A percentile compares a stretch with the other conserved stretches of the same genome.
phyloP scores from a whole-genome alignment of 768 basidiomycete genomes.

The Trametes cingulata region DNA sequence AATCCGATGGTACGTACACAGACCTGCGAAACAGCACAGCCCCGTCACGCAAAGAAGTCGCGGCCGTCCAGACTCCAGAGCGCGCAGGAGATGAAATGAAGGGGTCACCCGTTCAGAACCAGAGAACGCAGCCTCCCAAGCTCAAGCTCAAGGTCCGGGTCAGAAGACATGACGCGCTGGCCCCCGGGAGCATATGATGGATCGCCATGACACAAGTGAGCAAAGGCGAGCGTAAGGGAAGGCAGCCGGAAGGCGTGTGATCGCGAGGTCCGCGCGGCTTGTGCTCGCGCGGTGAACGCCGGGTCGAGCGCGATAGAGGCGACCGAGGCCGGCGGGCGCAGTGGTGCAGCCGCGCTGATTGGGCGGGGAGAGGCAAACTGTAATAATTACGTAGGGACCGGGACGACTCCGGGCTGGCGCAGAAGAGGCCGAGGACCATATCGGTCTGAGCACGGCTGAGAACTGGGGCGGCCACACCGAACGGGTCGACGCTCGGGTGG shows the following conservation, averaged over 20 bases:
- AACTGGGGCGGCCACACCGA: neutral
- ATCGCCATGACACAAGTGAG: neutral
- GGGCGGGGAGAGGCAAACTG: slow-evolving; percentile 17
- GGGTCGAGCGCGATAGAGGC: neutral
- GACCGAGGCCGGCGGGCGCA: slow-evolving; percentile 1
- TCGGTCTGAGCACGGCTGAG: neutral
- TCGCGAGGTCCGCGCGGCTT: neutral
- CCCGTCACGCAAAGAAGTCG: no score
- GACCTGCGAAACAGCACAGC: no score
- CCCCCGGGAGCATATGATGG: neutral
- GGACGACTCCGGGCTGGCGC: slow-evolving; percentile 1
- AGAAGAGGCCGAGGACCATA: slow-evolving; percentile 1
- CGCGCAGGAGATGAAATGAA: neutral
- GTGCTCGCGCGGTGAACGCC: neutral
- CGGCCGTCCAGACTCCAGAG: neutral
- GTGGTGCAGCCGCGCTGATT: slow-evolving; percentile 3
- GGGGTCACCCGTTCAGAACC: neutral
- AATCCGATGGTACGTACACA: no score
- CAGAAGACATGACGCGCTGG: neutral
- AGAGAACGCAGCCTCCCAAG: neutral
- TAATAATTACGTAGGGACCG: slow-evolving; percentile 16
- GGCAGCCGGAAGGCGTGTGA: neutral
- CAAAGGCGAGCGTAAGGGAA: neutral
- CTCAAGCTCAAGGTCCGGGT: neutral
- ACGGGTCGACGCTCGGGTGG: neutral